Evolutionary conservation across 352 stramenopile species (phyloP).

Genomic region (Phytophthora syringae): DNA sequence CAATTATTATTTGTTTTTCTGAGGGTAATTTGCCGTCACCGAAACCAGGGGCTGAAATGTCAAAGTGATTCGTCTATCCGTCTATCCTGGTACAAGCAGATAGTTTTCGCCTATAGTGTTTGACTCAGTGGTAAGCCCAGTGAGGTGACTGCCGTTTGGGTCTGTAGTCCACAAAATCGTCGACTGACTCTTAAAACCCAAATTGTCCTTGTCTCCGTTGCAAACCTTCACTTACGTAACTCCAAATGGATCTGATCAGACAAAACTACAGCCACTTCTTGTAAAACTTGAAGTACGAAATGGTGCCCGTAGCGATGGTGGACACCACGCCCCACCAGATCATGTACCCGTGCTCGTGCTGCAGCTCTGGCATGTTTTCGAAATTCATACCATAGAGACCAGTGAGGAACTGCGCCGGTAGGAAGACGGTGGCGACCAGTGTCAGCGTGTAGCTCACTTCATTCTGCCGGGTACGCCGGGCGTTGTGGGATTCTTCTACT

Average conservation of each 20-base stretch:
- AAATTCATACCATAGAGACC: constrained; percentile 92
- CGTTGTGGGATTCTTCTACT: constrained; percentile 73
- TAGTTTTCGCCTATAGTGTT: background rate
- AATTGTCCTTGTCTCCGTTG: constrained; percentile 5
- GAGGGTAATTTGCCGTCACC: too few relatives aligned
- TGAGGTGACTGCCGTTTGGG: background rate
- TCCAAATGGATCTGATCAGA: too few relatives aligned
- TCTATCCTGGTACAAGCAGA: background rate
- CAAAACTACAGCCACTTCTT: constrained; percentile 70
- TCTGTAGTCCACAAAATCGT: constrained; percentile 7
- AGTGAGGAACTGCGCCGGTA: constrained; percentile 90
- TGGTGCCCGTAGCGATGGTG: constrained; percentile 46
- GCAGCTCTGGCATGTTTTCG: constrained; percentile 84
- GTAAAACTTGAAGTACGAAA: constrained; percentile 76
- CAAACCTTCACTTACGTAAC: constrained; percentile 9
- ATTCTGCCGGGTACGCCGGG: constrained; percentile 65
- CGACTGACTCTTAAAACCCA: constrained; percentile 23
- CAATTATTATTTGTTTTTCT: too few relatives aligned
- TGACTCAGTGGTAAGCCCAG: background rate
- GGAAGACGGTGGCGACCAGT: constrained; percentile 81
- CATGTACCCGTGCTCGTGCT: constrained; percentile 78
- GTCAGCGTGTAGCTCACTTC: constrained; percentile 86
- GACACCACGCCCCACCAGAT: constrained; percentile 79
- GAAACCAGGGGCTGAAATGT: too few relatives aligned
- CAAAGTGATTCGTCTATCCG: background rate